Base-by-base conservation (phyloP, 805 yeast species). In the Cyberlindnera petersonii region DNA sequence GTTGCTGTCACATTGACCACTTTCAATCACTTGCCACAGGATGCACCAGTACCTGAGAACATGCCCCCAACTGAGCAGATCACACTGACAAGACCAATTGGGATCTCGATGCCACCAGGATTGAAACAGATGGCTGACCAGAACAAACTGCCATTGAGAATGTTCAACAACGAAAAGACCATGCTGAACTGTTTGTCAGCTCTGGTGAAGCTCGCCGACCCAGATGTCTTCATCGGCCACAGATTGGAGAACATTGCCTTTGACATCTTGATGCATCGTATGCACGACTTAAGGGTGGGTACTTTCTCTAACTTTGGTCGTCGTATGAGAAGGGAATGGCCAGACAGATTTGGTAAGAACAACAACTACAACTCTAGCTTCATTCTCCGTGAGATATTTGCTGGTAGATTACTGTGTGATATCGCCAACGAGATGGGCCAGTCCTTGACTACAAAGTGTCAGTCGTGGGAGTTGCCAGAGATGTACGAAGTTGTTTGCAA, bases 381-480 rank as follows among this genome's bases (percentile, higher is more conserved):
- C 49, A 71, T 74, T 28, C 69, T 86, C 14, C 69, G 83, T 35
- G 88, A 86, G 40, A 72, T 86, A 16, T 73, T 82, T 54, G 77
- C 88, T 26, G 98, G 98, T 26, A 73, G 98, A 51, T 71, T 93
- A 40, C 55, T 91, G 32, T 86, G 96, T 71, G 98, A 93, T 62
- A 78, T 93, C 55, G 87, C 91, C 36, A 93, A 93, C 61, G 96
- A 87, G 54, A 75, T 89, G 79, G 98, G 98, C 34, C 93, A 84
- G 59, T 89, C 97, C 0, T 68, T 91, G 46, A 87, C 96, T 4
- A 68, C 82, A 5, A 87, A 88, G 59, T 93, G 98, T 64, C 95
- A 87, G 60, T 84, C 91, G 14, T 93, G 96, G 96, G 94, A 86
- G 43, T 68, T 93, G 41, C 71, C 84, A 11, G 98, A 93, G 61